Conservation (phyloP, 2,329 filamentous ascomycete genomes). For the Aspergillus luchuensis region DNA sequence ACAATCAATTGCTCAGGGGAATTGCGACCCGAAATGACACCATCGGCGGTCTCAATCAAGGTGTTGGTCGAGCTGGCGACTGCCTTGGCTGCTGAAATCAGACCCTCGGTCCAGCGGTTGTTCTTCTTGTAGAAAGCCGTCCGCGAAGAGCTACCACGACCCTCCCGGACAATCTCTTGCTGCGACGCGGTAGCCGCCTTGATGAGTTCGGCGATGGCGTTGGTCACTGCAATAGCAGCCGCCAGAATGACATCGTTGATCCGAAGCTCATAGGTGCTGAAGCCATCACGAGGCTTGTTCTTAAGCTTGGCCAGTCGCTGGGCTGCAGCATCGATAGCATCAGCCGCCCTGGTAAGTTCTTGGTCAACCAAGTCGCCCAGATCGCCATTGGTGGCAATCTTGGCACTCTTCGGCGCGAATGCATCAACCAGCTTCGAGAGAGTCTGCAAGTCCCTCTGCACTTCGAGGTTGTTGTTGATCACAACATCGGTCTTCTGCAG, state of each 20-base stretch:
- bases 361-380: conserved; percentile 89
- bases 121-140: conserved; percentile 99
- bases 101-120: conserved; percentile 97
- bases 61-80: conserved; percentile 92
- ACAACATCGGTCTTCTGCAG: conserved; percentile 95
- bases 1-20: conserved; percentile 97
- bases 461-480: conserved; percentile 95
- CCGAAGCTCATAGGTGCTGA: conserved; percentile 92
- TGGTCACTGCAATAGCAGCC: conserved; percentile 89
- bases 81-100: conserved; percentile 96
- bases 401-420: conserved; percentile 84
- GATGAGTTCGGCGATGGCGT: conserved; percentile 90
- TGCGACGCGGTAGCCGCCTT: conserved; percentile 91
- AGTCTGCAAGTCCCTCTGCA: conserved; percentile 89
- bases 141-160: conserved; percentile 79
- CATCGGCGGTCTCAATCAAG: conserved; percentile 96
- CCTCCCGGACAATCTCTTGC: conserved; percentile 93
- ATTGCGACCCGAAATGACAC: conserved; percentile 87
- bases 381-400: conserved; percentile 77
- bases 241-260: conserved; percentile 95
- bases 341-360: conserved; percentile 89
- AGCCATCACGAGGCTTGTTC: conserved; percentile 95
- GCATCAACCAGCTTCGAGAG: conserved; percentile 90
- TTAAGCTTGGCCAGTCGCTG: conserved; percentile 86
- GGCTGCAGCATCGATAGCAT: conserved; percentile 90